Evolutionary conservation across 768 basidiomycete genomes (phyloP).

Genomic region (Hydnomerulius pinastri): DNA sequence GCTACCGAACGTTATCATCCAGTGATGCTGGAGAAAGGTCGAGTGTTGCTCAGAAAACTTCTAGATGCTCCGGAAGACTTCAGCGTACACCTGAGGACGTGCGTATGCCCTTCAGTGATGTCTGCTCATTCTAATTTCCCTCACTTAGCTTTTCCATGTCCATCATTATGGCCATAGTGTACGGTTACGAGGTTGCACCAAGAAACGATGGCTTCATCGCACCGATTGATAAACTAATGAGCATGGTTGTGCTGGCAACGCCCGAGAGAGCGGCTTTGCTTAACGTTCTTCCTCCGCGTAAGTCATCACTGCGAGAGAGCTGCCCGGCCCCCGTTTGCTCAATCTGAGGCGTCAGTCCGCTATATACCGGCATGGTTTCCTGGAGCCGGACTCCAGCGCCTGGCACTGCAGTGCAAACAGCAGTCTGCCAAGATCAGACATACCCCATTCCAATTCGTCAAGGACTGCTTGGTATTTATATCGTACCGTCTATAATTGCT

Average conservation of each 20-base stretch:
- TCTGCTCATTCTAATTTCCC: background rate
- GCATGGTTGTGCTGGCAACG: constrained; percentile 11
- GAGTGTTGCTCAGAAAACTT: constrained; percentile 10
- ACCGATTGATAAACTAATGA: constrained; percentile 13
- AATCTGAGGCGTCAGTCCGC: constrained; percentile 13
- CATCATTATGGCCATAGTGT: constrained; percentile 20
- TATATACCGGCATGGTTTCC: constrained; percentile 22
- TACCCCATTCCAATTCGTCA: constrained; percentile 25
- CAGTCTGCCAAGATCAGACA: constrained; percentile 14
- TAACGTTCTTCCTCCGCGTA: constrained; percentile 21
- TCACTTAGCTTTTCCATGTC: constrained; percentile 21
- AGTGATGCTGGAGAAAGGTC: constrained; percentile 6
- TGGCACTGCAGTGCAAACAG: constrained; percentile 11
- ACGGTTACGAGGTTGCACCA: constrained; percentile 19
- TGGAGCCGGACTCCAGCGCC: constrained; percentile 10
- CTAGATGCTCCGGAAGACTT: constrained; percentile 18
- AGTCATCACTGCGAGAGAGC: constrained; percentile 4
- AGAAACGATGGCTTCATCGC: constrained; percentile 21
- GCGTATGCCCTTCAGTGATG: constrained; percentile 9
- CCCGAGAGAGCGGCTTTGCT: constrained; percentile 22
- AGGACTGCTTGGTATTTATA: constrained; percentile 17
- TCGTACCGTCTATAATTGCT: background rate
- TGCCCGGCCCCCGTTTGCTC: background rate
- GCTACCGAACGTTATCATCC: constrained; percentile 13
- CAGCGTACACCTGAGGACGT: constrained; percentile 16